A percentile compares a stretch with the other conserved stretches of the same genome.
Evolutionary conservation across 2,329 filamentous ascomycete species (phyloP).

Genomic region (Cercospora sp.): DNA sequence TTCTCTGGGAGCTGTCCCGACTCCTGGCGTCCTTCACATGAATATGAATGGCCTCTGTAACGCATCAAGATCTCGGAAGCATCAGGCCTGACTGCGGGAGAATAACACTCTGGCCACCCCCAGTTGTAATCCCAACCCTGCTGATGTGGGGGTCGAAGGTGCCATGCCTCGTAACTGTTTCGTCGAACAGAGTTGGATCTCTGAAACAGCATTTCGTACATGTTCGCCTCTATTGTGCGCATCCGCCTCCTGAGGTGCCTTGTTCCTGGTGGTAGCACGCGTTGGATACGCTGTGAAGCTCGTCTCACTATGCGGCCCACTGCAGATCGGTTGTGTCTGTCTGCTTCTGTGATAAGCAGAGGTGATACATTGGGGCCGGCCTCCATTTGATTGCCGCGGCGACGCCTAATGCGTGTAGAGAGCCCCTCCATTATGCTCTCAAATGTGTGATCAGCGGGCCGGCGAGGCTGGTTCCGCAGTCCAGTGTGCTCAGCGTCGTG

Average conservation of each 20-base stretch:
- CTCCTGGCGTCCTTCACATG: background rate
- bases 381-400: background rate
- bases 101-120: background rate
- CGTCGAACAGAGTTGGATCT: background rate
- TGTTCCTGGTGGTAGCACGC: background rate
- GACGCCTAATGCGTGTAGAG: background rate
- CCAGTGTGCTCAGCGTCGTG: background rate
- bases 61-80: background rate
- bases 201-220: background rate
- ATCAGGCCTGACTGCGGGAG: background rate
- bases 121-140: background rate
- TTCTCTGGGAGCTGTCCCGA: background rate
- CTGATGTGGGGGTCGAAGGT: background rate
- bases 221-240: background rate
- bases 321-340: background rate
- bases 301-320: background rate
- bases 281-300: background rate
- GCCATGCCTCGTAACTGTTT: background rate
- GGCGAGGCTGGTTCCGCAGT: background rate
- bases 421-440: background rate
- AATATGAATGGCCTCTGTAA: background rate
- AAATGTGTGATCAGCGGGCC: background rate
- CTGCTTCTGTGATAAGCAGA: background rate
- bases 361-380: background rate
- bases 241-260: background rate